Evolutionary conservation across 2,329 filamentous ascomycete species (phyloP).

Genomic region (Sphaerostilbella broomeana): DNA sequence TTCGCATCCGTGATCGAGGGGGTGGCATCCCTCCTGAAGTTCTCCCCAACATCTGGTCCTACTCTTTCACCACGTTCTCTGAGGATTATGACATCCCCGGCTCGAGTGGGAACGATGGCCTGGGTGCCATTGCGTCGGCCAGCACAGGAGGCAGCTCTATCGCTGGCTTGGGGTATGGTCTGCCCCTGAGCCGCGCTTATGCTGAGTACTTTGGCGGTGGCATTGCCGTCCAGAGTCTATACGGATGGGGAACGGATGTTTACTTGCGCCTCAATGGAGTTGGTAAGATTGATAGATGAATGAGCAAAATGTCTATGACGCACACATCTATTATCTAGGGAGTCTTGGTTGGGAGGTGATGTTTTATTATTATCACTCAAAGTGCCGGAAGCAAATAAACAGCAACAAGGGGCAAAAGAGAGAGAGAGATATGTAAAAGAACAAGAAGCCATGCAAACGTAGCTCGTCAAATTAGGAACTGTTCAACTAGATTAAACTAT

Average conservation of each 20-base stretch:
- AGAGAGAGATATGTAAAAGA: background rate
- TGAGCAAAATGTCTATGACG: too few species aligned
- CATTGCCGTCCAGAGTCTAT: conserved; percentile 89
- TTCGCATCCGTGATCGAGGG: conserved; percentile 91
- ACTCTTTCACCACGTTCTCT: conserved; percentile 92
- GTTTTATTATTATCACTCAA: too few species aligned
- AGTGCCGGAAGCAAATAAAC: too few species aligned
- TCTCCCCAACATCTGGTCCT: conserved; percentile 86
- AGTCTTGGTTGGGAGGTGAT: too few species aligned
- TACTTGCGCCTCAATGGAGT: conserved; percentile 60
- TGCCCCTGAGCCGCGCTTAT: conserved; percentile 86
- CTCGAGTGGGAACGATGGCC: conserved; percentile 42
- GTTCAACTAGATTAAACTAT: conserved; percentile 1
- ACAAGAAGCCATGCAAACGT: background rate
- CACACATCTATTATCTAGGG: too few species aligned
- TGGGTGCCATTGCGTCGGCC: conserved; percentile 68
- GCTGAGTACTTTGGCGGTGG: conserved; percentile 97
- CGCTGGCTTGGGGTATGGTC: conserved; percentile 84
- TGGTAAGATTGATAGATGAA: conserved; percentile 41
- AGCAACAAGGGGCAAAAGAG: too few species aligned
- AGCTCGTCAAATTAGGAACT: background rate
- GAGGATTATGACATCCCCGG: conserved; percentile 44
- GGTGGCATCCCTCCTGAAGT: conserved; percentile 85
- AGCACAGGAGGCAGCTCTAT: conserved; percentile 74
- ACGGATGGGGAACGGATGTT: conserved; percentile 80